phyloP scores from a whole-genome alignment of 495 filamentous ascomycete genomes.

The Tuber melanosporum region DNA sequence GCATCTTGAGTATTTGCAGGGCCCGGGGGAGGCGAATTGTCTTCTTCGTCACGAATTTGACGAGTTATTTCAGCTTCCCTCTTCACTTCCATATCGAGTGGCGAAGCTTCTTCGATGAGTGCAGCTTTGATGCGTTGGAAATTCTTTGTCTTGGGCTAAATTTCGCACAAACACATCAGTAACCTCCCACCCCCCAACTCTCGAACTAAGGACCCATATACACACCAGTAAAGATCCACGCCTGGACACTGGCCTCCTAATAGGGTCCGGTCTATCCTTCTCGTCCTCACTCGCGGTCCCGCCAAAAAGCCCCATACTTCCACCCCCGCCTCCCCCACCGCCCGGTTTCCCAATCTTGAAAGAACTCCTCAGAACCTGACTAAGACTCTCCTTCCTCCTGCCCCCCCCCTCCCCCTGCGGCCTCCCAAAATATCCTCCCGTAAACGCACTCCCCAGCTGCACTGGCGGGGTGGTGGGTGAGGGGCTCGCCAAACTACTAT shows the following conservation, averaged over 20 bases:
- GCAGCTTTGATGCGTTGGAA: constrained; percentile 90
- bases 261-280: constrained; percentile 49
- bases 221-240: constrained; percentile 80
- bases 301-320: background rate
- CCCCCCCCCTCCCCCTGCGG: constrained; percentile 15
- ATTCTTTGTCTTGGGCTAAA: constrained; percentile 82
- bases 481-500: constrained; percentile 22
- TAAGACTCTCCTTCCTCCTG: constrained; percentile 36
- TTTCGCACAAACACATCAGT: constrained; percentile 23
- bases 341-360: constrained; percentile 23
- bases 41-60: constrained; percentile 68
- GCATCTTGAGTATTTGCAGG: constrained; percentile 25
- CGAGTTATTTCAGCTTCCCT: constrained; percentile 91
- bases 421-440: constrained; percentile 36
- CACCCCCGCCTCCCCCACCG: constrained; percentile 1
- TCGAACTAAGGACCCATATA: constrained; percentile 8
- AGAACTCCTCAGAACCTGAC: constrained; percentile 30
- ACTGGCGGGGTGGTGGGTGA: constrained; percentile 30
- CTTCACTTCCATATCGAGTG: constrained; percentile 78
- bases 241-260: constrained; percentile 67
- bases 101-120: constrained; percentile 76
- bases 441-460: constrained; percentile 18
- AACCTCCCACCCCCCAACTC: background rate
- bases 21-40: constrained; percentile 50
- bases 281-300: constrained; percentile 62